Evolutionary conservation across 2,329 filamentous ascomycete genomes (phyloP).

Genomic region (Aspergillus ustus): DNA sequence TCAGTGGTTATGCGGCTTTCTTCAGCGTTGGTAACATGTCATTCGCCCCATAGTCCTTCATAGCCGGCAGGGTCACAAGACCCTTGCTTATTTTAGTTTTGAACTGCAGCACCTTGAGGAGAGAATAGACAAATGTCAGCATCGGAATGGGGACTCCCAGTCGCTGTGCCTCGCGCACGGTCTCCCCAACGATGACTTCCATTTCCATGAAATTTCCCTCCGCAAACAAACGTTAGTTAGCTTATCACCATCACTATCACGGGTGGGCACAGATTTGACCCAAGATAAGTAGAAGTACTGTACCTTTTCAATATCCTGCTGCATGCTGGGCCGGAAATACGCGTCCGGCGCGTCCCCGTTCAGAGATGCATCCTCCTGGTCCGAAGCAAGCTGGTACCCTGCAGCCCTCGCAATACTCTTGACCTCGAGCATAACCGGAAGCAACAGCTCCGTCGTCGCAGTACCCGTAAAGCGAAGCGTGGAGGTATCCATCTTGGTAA

Average conservation of each 20-base stretch:
- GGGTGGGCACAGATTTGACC: too few relatives aligned
- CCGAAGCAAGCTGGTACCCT: not conserved
- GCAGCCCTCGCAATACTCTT: not conserved
- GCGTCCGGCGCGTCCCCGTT: not conserved
- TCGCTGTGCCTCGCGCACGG: slow-evolving; percentile 56
- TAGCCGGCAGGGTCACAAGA: too few relatives aligned
- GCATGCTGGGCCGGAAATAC: slow-evolving; percentile 54
- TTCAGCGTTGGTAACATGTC: too few relatives aligned
- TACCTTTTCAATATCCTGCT: slow-evolving; percentile 49
- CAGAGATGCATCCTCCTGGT: not conserved
- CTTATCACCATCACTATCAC: too few relatives aligned
- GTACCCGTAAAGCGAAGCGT: not conserved
- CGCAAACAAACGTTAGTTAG: not conserved
- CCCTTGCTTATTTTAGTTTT: too few relatives aligned
- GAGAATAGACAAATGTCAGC: slow-evolving; percentile 5
- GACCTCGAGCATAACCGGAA: not conserved
- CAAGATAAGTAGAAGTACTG: too few relatives aligned
- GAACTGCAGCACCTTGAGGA: too few relatives aligned
- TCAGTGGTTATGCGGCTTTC: too few relatives aligned
- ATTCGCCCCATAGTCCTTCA: too few relatives aligned
- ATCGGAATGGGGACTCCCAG: slow-evolving; percentile 48
- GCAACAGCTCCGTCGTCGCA: not conserved
- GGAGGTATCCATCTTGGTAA: not conserved
- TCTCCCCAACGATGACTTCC: slow-evolving; percentile 62
- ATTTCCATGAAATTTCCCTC: slow-evolving; percentile 57